phyloP scores from a whole-genome alignment of 1,284 basidiomycete genomes.

The Lentinula novae-zelandiae region DNA sequence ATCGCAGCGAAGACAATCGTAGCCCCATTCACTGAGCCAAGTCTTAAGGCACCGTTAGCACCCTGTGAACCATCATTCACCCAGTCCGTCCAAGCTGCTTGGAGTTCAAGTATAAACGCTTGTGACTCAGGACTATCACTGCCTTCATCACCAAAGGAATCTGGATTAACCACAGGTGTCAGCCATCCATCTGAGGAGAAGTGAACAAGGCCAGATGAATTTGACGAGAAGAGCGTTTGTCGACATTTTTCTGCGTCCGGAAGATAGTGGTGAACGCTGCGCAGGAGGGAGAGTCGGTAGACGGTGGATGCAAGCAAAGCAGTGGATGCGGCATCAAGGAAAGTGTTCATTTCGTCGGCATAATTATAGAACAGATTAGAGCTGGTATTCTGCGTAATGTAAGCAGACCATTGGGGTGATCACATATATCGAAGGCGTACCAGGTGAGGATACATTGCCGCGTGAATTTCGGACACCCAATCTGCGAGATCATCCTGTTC shows the following conservation, averaged over 20 bases:
- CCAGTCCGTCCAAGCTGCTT: conserved; percentile 75
- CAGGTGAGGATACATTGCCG: conserved; percentile 60
- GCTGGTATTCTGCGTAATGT: conserved; percentile 34
- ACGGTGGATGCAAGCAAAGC: conserved; percentile 77
- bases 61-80: conserved; percentile 47
- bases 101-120: conserved; percentile 70
- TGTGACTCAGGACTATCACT: conserved; percentile 53
- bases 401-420: conserved; percentile 8
- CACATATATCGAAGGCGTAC: conserved; percentile 27
- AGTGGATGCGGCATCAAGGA: conserved; percentile 74
- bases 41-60: conserved; percentile 26
- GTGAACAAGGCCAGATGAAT: conserved; percentile 28
- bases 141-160: conserved; percentile 47
- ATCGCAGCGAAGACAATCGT: neutral
- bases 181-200: conserved; percentile 60
- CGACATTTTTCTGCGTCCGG: conserved; percentile 57
- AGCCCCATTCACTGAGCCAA: neutral
- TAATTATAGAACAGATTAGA: conserved; percentile 76
- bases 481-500: conserved; percentile 58
- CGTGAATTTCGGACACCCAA: conserved; percentile 75
- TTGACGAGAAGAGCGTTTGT: conserved; percentile 38
- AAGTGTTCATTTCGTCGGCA: conserved; percentile 52
- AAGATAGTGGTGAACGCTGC: conserved; percentile 46
- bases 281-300: conserved; percentile 61
- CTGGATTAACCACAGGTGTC: conserved; percentile 69